Conservation (phyloP, 1,284 basidiomycete genomes). For the Taiwanofungus camphoratus region DNA sequence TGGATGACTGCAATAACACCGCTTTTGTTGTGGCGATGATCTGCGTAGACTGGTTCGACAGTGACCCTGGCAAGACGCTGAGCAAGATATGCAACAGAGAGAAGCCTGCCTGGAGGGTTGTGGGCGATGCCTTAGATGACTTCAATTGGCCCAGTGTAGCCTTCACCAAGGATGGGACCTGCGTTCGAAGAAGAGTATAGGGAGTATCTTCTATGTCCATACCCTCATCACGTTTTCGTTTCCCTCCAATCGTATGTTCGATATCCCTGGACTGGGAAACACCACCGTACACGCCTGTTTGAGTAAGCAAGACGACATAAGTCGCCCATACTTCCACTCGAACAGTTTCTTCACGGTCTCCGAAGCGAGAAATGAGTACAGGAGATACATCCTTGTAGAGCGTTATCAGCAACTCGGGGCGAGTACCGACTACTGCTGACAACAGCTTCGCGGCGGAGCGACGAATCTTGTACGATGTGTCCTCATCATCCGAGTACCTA, state of each 20-base stretch:
- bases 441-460: slow-evolving; percentile 90
- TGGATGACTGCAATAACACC: slow-evolving; percentile 57
- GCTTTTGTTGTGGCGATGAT: slow-evolving; percentile 59
- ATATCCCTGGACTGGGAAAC: slow-evolving; percentile 48
- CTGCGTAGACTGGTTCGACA: slow-evolving; percentile 65
- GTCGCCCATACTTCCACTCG: slow-evolving; percentile 91
- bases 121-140: slow-evolving; percentile 71
- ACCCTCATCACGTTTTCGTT: slow-evolving; percentile 75
- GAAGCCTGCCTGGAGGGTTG: slow-evolving; percentile 83
- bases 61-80: slow-evolving; percentile 76
- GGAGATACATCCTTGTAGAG: slow-evolving; percentile 86
- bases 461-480: slow-evolving; percentile 98
- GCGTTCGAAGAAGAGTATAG: slow-evolving; percentile 59
- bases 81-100: slow-evolving; percentile 73
- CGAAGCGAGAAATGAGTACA: slow-evolving; percentile 84
- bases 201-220: slow-evolving; percentile 82
- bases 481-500: slow-evolving; percentile 96
- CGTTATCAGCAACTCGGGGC: slow-evolving; percentile 76
- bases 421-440: slow-evolving; percentile 78
- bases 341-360: slow-evolving; percentile 94
- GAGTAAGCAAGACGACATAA: slow-evolving; percentile 75
- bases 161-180: slow-evolving; percentile 77
- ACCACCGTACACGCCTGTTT: slow-evolving; percentile 75
- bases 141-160: slow-evolving; percentile 81
- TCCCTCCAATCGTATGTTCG: slow-evolving; percentile 48